Base-by-base conservation (phyloP, 2,329 filamentous ascomycete species). In the Trichoderma arundinaceum region DNA sequence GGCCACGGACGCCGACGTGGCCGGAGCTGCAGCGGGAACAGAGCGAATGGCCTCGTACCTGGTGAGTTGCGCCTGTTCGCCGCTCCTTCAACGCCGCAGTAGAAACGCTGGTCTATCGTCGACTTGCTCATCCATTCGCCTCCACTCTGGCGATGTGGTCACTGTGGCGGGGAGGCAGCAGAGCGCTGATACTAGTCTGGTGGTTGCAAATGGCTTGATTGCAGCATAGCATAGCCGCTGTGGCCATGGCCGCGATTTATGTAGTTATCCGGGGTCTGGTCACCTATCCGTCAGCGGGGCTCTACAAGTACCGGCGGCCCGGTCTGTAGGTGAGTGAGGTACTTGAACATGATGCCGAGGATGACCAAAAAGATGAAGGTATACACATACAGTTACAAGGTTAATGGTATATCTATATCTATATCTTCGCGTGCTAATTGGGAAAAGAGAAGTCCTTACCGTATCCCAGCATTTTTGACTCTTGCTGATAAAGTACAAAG, bases 81-180 rank as follows among this genome's bases (percentile, higher is more conserved):
- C 19, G 48, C 59, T 62, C 48, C 59, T 62, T 57, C 44, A 64
- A 49, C 62, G 52, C 43, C 62, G 62, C 62, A 57, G 62, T 64
- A 17, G 44, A 28, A 33, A 58, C 52, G 52, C 35, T 57, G 35
- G 35, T 28, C 38, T 38, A 41, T 35, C 38, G 52, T 41, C 43
- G 52, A 64, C 33, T 64, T n/a, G 48, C 19, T 28, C 52, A 38
- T 57, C 62, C 62, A 58, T 64, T 64, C 62, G 53, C 62, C 62
- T 58, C 62, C 35, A 44, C 44, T 57, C 52, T 52, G 62, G 62
- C 62, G 53, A 64, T 57, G 62, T 64, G 62, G 62, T 64, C 62
- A 57, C 62, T 57, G 43, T 64, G 53, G 59, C 59, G 59, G 58
- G 22, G 22, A 28, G 22, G 22, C 22, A 17, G 19, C 12, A n/a